Evolutionary conservation across 768 basidiomycete genomes (phyloP).

Genomic region (Suillus weaverae): DNA sequence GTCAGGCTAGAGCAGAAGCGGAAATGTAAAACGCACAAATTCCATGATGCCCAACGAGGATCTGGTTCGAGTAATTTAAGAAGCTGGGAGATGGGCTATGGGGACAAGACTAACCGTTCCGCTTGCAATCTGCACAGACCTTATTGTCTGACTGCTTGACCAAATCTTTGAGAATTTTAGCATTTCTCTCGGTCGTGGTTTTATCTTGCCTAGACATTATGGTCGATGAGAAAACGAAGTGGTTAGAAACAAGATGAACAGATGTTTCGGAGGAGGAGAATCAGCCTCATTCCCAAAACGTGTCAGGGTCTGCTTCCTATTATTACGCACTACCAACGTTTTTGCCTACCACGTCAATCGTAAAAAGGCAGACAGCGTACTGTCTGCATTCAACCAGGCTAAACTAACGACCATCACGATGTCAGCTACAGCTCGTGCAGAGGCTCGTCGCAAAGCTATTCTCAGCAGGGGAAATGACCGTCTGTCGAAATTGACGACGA

Average conservation of each 20-base stretch:
- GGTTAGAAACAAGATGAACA: conserved; percentile 3
- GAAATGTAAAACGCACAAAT: conserved; percentile 58
- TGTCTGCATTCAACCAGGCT: background rate
- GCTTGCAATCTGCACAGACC: conserved; percentile 94
- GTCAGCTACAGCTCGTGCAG: conserved; percentile 67
- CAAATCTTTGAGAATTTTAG: conserved; percentile 79
- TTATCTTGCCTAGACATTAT: conserved; percentile 69
- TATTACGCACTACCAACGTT: conserved; percentile 5
- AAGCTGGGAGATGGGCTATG: background rate
- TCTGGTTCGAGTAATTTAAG: conserved; percentile 47
- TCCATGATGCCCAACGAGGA: conserved; percentile 98
- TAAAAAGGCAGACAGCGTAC: background rate
- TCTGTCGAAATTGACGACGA: conserved; percentile 76
- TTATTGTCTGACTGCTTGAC: conserved; percentile 92
- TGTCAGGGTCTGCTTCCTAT: conserved; percentile 5
- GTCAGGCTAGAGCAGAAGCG: background rate
- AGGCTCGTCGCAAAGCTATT: conserved; percentile 77
- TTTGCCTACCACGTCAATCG: conserved; percentile 5
- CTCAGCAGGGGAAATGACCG: conserved; percentile 70
- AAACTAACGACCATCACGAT: conserved; percentile 23
- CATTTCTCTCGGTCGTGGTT: conserved; percentile 77
- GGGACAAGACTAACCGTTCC: conserved; percentile 66
- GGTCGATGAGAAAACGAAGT: conserved; percentile 11
- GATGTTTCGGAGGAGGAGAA: conserved; percentile 8
- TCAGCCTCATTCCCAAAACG: conserved; percentile 7